Percentiles rank a stretch among this genome's conserved stretches.
Conservation (phyloP, 805 yeast genomes). For the Sugiyamaella qingdaonensis region DNA sequence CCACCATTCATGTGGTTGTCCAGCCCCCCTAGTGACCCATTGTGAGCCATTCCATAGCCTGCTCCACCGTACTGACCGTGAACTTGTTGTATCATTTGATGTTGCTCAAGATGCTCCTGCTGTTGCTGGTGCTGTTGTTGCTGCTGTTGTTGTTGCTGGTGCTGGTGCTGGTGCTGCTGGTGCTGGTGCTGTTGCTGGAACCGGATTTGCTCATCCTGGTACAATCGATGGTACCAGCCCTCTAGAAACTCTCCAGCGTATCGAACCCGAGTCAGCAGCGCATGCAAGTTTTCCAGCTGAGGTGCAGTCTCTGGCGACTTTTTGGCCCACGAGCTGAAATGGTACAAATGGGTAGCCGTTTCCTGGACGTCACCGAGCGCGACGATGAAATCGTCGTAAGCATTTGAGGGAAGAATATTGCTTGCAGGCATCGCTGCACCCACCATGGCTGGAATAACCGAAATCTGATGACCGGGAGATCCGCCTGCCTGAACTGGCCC, state of each 20-base stretch:
- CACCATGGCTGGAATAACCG: neutral
- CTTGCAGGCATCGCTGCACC: neutral
- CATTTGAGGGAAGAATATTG: neutral
- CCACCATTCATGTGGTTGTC: slow-evolving; percentile 1
- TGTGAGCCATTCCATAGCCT: neutral
- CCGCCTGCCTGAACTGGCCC: neutral
- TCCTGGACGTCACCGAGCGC: slow-evolving; percentile 18
- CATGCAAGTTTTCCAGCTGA: slow-evolving; percentile 15
- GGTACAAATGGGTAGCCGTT: slow-evolving; percentile 20
- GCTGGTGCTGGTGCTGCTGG: slow-evolving; percentile 8
- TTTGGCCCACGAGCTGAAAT: slow-evolving; percentile 11
- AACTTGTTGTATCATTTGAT: neutral
- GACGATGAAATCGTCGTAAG: slow-evolving; percentile 3
- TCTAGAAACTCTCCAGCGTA: slow-evolving; percentile 20
- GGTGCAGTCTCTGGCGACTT: slow-evolving; percentile 14
- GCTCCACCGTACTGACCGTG: neutral
- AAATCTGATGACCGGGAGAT: neutral
- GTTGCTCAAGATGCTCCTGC: neutral
- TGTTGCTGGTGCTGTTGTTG: slow-evolving; percentile 17
- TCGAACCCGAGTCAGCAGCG: slow-evolving; percentile 15
- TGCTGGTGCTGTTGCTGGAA: slow-evolving; percentile 11
- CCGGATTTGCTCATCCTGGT: slow-evolving; percentile 10
- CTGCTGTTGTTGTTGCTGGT: slow-evolving; percentile 18
- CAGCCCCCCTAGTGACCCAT: neutral
- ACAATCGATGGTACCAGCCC: slow-evolving; percentile 19